Percentiles rank a stretch among this genome's conserved stretches.
Evolutionary conservation across 2,329 filamentous ascomycete species (phyloP).

Genomic region (Pseudomassariella vexata): DNA sequence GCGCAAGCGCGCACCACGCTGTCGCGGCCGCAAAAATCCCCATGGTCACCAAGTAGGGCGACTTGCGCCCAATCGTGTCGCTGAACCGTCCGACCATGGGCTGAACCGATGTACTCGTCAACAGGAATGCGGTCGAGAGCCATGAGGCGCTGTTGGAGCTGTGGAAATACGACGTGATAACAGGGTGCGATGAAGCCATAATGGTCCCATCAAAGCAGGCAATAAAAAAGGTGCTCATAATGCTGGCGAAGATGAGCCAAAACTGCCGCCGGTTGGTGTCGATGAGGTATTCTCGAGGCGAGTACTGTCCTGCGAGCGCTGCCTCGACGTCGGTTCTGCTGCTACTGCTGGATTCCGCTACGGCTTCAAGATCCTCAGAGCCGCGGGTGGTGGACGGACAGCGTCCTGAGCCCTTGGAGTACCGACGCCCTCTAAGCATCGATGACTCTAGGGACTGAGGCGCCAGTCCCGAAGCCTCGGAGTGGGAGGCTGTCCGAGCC

Average conservation of each 20-base stretch:
- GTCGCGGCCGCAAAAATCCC: constrained; percentile 60
- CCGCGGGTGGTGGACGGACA: no score
- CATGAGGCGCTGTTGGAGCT: constrained; percentile 76
- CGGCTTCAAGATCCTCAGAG: no score
- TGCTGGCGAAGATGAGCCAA: constrained; percentile 55
- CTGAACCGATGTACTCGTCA: constrained; percentile 72
- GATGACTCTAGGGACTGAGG: constrained; percentile 34
- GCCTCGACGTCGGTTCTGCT: constrained; percentile 4
- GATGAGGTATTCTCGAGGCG: constrained; percentile 31
- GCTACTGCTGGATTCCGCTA: no score
- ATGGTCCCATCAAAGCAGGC: constrained; percentile 70
- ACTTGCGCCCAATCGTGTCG: constrained; percentile 65
- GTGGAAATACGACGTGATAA: constrained; percentile 75
- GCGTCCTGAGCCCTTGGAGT: constrained; percentile 18
- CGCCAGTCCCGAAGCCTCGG: constrained; percentile 31
- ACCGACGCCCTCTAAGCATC: constrained; percentile 30
- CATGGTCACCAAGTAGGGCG: constrained; percentile 59
- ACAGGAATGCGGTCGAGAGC: constrained; percentile 73
- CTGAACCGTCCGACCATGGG: constrained; percentile 69
- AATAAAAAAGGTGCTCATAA: constrained; percentile 54
- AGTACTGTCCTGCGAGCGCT: constrained; percentile 5
- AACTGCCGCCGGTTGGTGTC: constrained; percentile 46
- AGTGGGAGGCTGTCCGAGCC: constrained; percentile 32
- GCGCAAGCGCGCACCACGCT: constrained; percentile 62
- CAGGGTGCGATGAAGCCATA: constrained; percentile 76